Evolutionary conservation across 345 rosid genomes (phyloP), one percentile per base, ranked within the genome.

Genomic region (Lepidium didymum): DNA sequence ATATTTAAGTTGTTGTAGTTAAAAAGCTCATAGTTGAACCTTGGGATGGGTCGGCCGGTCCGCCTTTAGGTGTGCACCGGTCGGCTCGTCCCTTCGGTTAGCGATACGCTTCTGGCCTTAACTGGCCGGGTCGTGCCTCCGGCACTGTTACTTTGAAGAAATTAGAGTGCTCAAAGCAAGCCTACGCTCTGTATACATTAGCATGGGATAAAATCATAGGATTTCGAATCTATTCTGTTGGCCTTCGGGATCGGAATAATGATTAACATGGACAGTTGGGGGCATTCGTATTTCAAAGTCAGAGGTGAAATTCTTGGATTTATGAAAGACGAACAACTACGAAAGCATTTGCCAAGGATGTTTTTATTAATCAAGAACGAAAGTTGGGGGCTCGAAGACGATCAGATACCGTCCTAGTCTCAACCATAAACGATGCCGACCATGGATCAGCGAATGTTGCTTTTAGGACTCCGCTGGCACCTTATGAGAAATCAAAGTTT

Each of bases 131-230:
- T 78, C 68, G 78, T 73, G 72, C 76, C 76, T 69, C 76, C 54
- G 55, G 49, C 45, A 60, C 74, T 75, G 70, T 79, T 79, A 75
- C 80, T 79, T 80, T 79, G 77, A 81, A 83, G 82, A 81, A 81
- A 83, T 77, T 83, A 77, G 80, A 83, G 83, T 81, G 80, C 81
- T 82, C 80, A 82, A 80, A 82, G 81, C 80, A 82, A 82, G 79
- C 81, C 68, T 77, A 80, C 69, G 35, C 47, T 43, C 21, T 42
- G 18, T 3, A 38, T 38, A 38, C 42, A 38, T 38, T 38, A 38
- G 42, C 35, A 55, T 44, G 50, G 50, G 50, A 44, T 44, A 44
- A 44, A 21, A 44, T 14, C 50, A 44, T 44, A 44, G 50, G 50
- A 44, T 44, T 44, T 44, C 21, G 50, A 44, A 1, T 2, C 21